Base-by-base conservation (phyloP, 2,329 filamentous ascomycete genomes). In the Hansfordia pulvinata region DNA sequence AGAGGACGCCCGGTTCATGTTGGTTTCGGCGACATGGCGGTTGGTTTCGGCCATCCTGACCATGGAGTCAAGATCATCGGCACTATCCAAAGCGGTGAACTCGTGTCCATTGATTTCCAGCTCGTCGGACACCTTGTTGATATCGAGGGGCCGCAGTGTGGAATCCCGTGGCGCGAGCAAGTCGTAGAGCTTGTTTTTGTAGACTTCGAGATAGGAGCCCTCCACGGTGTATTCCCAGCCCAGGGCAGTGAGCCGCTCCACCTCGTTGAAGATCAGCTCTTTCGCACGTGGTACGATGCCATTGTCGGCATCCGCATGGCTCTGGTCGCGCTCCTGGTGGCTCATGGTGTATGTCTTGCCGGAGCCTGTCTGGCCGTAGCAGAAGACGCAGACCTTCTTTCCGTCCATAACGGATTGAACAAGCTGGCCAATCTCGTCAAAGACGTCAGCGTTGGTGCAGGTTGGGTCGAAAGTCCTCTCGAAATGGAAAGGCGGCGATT, bases 321-420 rank as follows among this genome's bases (percentile, higher is more conserved):
- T 48, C 77, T 80, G 8, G 82, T 92, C 41, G 4, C 16, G 30
- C 13, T 34, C 23, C 14, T 40, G 40, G 18, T 37, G 36, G 30
- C 45, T 48, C 90, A 98, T 98, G 4, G 90, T 96, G 47, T 78
- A 82, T 0, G 90, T 98, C 62, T 98, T 98, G 33, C 90, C 90
- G 11, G 86, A 90, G 4, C 90, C 90, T 0, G 90, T 98, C 52
- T 98, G 90, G 22, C 90, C 90, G 46, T 98, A 98, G 47, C 86
- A 94, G 56, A 98, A 93, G 35, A 98, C 96, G 53, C 88, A 96
- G 27, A 98, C 90, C 40, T 96, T 98, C 60, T 93, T 98, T 2
- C 90, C 90, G 44, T 98, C 90, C 20, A 98, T 64, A 0, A 92
- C 90, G 40, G 83, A 93, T 53, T 98, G 90, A 2, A 98, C 86